phyloP scores from a whole-genome alignment of 192 early-diverging fungal species.

The Dissophora ornata region DNA sequence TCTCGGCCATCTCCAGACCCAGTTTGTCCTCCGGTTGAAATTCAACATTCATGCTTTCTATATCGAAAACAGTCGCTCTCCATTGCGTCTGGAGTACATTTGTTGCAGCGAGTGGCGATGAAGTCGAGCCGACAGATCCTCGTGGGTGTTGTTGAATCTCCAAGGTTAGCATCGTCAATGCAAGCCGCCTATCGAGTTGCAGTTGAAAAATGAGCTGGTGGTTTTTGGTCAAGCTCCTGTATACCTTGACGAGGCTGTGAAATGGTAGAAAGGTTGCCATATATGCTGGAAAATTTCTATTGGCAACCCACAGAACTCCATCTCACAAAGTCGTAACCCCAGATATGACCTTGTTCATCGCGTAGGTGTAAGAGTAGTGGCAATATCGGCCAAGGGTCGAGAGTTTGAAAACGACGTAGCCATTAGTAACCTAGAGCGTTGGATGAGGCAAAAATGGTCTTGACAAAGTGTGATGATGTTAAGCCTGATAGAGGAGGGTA shows the following conservation, averaged over 20 bases:
- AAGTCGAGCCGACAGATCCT: background rate
- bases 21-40: constrained; percentile 36
- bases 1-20: constrained; percentile 24
- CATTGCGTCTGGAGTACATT: constrained; percentile 12
- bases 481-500: too few relatives aligned
- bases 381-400: too few relatives aligned
- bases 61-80: constrained; percentile 28
- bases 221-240: constrained; percentile 19
- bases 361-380: too few relatives aligned
- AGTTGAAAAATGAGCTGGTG: constrained; percentile 25
- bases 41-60: constrained; percentile 8
- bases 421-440: too few relatives aligned
- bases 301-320: constrained; percentile 24
- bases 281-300: constrained; percentile 27
- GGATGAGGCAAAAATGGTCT: too few relatives aligned
- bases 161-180: constrained; percentile 31
- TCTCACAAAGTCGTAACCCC: too few relatives aligned
- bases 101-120: too few relatives aligned
- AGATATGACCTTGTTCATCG: too few relatives aligned
- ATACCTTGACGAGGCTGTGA: constrained; percentile 20
- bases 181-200: constrained; percentile 19
- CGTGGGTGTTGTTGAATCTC: constrained; percentile 14
- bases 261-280: constrained; percentile 32
- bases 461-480: too few relatives aligned
- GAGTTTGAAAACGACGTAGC: too few relatives aligned